Percentiles rank a stretch among this genome's conserved stretches.
Conservation (phyloP, 2,329 filamentous ascomycete species). For the Diaporthe helianthi region DNA sequence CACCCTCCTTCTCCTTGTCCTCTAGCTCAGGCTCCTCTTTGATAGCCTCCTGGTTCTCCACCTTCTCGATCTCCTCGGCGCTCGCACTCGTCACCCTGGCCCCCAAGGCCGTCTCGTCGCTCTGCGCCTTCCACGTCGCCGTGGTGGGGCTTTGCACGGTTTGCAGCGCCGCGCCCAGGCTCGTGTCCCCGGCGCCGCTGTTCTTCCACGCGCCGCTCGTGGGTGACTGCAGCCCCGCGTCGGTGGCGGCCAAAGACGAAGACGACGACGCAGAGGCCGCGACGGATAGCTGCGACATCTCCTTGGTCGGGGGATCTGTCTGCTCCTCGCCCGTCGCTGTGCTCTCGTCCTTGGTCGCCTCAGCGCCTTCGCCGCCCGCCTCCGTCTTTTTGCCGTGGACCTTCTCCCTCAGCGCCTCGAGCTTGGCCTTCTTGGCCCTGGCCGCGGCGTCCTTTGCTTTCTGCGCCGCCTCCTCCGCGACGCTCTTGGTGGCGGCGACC, state of each 20-base stretch:
- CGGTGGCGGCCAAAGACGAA: conserved; percentile 12
- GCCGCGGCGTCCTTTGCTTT: conserved; percentile 71
- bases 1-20: conserved; percentile 44
- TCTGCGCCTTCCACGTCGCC: conserved; percentile 49
- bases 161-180: conserved; percentile 38
- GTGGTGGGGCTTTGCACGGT: conserved; percentile 50
- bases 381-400: conserved; percentile 53
- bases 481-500: conserved; percentile 56
- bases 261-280: not conserved
- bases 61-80: conserved; percentile 48
- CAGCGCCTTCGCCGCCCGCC: conserved; percentile 27
- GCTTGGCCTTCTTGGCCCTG: conserved; percentile 66
- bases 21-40: conserved; percentile 49
- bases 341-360: conserved; percentile 31
- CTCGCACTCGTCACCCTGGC: conserved; percentile 44
- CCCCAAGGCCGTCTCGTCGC: conserved; percentile 43
- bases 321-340: not conserved
- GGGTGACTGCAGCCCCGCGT: conserved; percentile 52
- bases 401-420: conserved; percentile 61
- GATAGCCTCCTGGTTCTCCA: conserved; percentile 49
- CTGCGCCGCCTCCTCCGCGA: conserved; percentile 70
- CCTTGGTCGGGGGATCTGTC: conserved; percentile 29
- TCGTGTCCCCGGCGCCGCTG: conserved; percentile 36
- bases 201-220: conserved; percentile 52
- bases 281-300: conserved; percentile 32